Evolutionary conservation across 1,139 yeast genomes (phyloP).

Genomic region (Saccharomyces hybrid): DNA sequence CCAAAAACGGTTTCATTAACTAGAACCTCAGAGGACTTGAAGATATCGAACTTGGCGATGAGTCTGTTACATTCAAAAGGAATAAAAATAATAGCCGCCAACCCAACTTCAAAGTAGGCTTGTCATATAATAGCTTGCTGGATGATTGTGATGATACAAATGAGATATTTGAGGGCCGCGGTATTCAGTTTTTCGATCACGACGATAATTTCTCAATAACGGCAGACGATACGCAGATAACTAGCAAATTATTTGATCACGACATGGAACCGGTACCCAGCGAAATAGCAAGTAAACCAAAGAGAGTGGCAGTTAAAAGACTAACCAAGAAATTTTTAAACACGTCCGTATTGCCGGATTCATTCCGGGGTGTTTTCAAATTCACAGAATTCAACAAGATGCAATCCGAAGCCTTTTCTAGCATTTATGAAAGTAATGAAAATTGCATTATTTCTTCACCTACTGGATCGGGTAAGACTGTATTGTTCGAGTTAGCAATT

Average conservation of each 20-base stretch:
- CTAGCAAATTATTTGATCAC: conserved; percentile 2
- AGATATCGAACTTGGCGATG: background rate
- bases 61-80: background rate
- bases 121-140: conserved; percentile 18
- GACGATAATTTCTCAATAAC: conserved; percentile 7
- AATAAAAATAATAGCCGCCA: conserved; percentile 8
- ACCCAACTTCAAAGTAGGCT: conserved; percentile 17
- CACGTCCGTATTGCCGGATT: conserved; percentile 27
- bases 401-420: conserved; percentile 42
- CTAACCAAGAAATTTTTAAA: background rate
- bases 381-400: conserved; percentile 41
- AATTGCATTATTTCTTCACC: conserved; percentile 48
- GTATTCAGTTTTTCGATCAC: background rate
- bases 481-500: conserved; percentile 46
- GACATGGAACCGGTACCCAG: background rate
- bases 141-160: conserved; percentile 18
- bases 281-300: conserved; percentile 2
- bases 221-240: conserved; percentile 12
- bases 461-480: conserved; percentile 54
- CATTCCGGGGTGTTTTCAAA: conserved; percentile 30
- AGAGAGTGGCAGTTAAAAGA: conserved; percentile 4
- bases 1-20: background rate
- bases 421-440: conserved; percentile 32
- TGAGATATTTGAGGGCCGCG: conserved; percentile 5
- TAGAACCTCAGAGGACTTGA: background rate